A percentile compares a stretch with the other conserved stretches of the same genome.
These are phyloP conservation scores for Macrolepiota fuliginosa DNA, from an alignment of 768 basidiomycete species.

Conservation along the genomic window DNA sequence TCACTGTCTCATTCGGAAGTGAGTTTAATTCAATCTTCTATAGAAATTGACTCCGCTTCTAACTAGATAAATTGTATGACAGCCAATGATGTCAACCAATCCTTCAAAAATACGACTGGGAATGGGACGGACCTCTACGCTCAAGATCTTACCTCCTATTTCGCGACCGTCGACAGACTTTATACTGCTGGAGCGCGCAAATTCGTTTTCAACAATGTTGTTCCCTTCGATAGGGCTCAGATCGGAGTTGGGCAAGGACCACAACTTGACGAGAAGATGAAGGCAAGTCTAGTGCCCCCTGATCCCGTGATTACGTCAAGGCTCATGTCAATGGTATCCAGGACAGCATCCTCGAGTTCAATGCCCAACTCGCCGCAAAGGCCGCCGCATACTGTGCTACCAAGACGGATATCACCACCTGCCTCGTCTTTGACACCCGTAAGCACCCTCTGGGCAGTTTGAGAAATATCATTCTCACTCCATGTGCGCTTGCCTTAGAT, in stretches of 20 bases:
- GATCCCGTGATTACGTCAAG: not conserved
- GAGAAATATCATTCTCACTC: not conserved
- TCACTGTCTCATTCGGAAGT: constrained; percentile 23
- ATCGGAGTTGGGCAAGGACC: constrained; percentile 17
- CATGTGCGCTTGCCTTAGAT: constrained; percentile 8
- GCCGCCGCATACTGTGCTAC: constrained; percentile 17
- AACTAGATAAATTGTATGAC: not conserved
- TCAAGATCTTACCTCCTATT: constrained; percentile 19
- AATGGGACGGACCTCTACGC: constrained; percentile 19
- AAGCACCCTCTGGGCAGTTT: not conserved
- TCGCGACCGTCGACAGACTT: constrained; percentile 18
- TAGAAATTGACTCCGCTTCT: not conserved
- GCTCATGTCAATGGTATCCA: not conserved
- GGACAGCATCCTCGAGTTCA: constrained; percentile 21
- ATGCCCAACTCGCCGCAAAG: constrained; percentile 17
- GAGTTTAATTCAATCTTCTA: not conserved
- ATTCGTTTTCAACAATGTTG: constrained; percentile 22
- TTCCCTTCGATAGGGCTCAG: constrained; percentile 22
- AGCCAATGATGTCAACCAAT: constrained; percentile 23
- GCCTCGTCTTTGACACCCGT: constrained; percentile 21
- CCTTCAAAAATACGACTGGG: constrained; percentile 16
- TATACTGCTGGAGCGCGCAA: constrained; percentile 20
- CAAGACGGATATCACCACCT: constrained; percentile 16
- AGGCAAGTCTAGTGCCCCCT: constrained; percentile 4
- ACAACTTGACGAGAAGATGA: constrained; percentile 18